Evolutionary conservation across 352 stramenopile species (phyloP).

Genomic region (Pythium plurisporium): DNA sequence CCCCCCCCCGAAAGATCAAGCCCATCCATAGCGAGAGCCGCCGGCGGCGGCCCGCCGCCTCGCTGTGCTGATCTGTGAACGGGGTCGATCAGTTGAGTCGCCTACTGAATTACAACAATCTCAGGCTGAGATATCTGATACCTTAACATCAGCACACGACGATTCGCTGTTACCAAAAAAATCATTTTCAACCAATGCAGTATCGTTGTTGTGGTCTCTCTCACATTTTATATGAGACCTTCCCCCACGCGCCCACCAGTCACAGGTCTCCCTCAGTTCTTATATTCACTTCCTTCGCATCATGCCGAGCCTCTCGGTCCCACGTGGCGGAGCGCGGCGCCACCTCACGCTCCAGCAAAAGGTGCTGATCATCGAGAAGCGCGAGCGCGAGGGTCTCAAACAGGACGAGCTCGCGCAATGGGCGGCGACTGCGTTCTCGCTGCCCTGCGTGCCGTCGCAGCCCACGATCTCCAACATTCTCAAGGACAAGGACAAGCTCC

Average conservation of each 20-base stretch:
- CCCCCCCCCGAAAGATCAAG: too few species aligned
- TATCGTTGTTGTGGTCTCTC: too few species aligned
- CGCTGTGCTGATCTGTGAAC: too few species aligned
- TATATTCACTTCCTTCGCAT: not conserved
- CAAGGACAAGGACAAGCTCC: constrained; percentile 13
- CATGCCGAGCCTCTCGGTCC: not conserved
- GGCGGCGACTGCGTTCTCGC: constrained; percentile 6
- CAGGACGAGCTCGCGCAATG: constrained; percentile 16
- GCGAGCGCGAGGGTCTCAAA: constrained; percentile 15
- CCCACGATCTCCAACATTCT: constrained; percentile 19
- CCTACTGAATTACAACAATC: too few species aligned
- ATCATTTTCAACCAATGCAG: too few species aligned
- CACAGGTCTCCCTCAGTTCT: constrained; percentile 7
- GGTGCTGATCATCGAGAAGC: constrained; percentile 17
- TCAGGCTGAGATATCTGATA: too few species aligned
- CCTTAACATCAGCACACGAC: too few species aligned
- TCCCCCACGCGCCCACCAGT: not conserved
- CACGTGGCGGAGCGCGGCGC: not conserved
- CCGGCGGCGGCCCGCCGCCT: too few species aligned
- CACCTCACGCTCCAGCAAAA: constrained; percentile 18
- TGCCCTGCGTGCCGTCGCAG: constrained; percentile 13
- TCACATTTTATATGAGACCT: not conserved
- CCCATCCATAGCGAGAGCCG: too few species aligned
- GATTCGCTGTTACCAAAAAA: too few species aligned
- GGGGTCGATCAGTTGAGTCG: too few species aligned